Evolutionary conservation across 2,329 filamentous ascomycete species (phyloP).

Genomic region (Aspergillus ibericus): DNA sequence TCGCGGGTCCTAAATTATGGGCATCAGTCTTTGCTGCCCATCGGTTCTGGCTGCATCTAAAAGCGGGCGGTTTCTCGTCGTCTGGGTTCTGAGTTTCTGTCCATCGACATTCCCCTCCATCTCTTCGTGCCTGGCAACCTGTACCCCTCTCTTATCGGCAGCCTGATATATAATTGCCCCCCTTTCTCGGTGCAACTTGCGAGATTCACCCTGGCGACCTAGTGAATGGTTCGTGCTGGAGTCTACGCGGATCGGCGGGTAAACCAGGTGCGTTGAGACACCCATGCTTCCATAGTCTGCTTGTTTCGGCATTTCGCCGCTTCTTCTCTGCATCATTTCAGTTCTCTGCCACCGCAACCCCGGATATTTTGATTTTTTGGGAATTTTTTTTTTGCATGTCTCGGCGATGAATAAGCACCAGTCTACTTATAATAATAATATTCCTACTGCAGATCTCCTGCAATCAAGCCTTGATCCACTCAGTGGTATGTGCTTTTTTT

Average conservation of each 20-base stretch:
- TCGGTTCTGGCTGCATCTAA: neutral
- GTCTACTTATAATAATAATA: constrained; percentile 13
- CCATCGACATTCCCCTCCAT: neutral
- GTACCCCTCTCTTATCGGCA: neutral
- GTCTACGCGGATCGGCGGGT: neutral
- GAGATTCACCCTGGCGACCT: neutral
- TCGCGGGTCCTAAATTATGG: neutral
- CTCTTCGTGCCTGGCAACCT: neutral
- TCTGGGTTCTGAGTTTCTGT: neutral
- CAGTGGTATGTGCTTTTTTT: constrained; percentile 25
- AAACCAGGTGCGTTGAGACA: neutral
- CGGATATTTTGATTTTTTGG: neutral
- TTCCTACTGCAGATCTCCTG: constrained; percentile 27
- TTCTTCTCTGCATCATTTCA: constrained; percentile 5
- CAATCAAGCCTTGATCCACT: constrained; percentile 27
- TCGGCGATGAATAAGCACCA: constrained; percentile 26
- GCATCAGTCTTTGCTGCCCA: neutral
- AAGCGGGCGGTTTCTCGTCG: neutral
- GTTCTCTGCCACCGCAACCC: constrained; percentile 16
- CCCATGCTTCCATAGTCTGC: constrained; percentile 9
- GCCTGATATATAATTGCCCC: neutral
- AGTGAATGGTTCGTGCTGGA: neutral
- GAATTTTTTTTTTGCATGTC: constrained; percentile 13
- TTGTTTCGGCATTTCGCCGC: constrained; percentile 1
- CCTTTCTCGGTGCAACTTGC: neutral